Conservation (phyloP, 768 basidiomycete species). For the Porphyrellus cyaneotinctus region DNA sequence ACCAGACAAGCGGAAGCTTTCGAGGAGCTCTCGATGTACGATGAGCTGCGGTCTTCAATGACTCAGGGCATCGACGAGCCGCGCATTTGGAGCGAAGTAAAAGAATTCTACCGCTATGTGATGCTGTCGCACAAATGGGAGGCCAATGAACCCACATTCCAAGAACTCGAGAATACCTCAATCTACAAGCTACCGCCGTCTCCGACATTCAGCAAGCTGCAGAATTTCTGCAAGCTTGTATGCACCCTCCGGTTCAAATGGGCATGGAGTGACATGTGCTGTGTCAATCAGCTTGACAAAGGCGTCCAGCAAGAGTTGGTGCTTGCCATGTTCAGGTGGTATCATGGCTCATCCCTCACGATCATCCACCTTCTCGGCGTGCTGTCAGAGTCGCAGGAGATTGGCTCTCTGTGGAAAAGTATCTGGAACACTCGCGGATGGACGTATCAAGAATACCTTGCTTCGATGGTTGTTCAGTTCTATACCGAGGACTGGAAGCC, state of each 20-base stretch:
- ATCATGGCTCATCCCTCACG: background rate
- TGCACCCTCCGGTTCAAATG: background rate
- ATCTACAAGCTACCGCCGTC: background rate
- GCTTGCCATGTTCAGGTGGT: slow-evolving; percentile 1
- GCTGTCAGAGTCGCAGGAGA: background rate
- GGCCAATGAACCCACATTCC: background rate
- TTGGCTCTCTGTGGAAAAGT: background rate
- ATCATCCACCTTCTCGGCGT: background rate
- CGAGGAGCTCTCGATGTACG: background rate
- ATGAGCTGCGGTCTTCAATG: background rate
- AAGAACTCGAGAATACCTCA: background rate
- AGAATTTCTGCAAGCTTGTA: background rate
- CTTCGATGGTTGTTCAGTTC: background rate
- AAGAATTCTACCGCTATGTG: background rate
- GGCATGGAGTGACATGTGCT: background rate
- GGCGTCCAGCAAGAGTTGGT: background rate
- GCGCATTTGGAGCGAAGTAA: background rate
- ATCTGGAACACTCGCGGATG: background rate
- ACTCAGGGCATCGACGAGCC: background rate
- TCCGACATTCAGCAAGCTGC: background rate
- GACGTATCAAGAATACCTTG: background rate
- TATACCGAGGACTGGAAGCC: background rate
- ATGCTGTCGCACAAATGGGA: background rate
- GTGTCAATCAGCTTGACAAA: background rate
- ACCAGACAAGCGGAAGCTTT: background rate